Evolutionary conservation across 352 stramenopile genomes (phyloP).

Genomic region (Globisporangium lucens): DNA sequence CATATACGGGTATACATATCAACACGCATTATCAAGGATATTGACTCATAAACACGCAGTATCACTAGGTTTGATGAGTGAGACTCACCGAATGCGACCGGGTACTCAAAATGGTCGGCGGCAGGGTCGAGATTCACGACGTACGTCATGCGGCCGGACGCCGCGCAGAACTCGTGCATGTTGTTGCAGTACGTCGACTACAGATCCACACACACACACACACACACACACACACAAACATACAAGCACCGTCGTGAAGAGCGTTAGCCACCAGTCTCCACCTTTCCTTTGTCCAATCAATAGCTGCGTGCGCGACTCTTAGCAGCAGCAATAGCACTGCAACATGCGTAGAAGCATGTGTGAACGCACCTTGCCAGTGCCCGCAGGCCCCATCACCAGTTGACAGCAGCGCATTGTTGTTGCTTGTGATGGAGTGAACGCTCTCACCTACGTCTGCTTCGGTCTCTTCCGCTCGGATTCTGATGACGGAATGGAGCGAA

Average conservation of each 20-base stretch:
- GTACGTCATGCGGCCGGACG: constrained; percentile 84
- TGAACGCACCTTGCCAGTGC: constrained; percentile 81
- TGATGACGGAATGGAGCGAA: background rate
- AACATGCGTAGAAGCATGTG: background rate
- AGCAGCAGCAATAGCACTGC: background rate
- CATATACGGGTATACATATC: too few species aligned
- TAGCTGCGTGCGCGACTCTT: background rate
- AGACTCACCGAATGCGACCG: constrained; percentile 77
- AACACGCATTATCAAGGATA: too few species aligned
- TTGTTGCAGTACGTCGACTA: constrained; percentile 93
- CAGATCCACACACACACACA: constrained; percentile 3
- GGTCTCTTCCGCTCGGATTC: constrained; percentile 1
- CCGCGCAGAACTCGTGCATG: constrained; percentile 91
- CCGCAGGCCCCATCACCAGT: constrained; percentile 90
- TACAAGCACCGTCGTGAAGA: background rate
- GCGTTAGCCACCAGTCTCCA: background rate
- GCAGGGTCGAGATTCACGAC: constrained; percentile 98
- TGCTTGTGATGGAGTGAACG: constrained; percentile 2
- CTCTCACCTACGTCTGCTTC: background rate
- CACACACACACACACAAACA: background rate
- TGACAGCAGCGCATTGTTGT: constrained; percentile 83
- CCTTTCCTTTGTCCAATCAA: background rate
- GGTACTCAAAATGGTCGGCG: constrained; percentile 89
- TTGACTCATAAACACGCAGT: constrained; percentile 4
- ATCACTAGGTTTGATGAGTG: background rate